A percentile compares a stretch with the other conserved stretches of the same genome.
Conservation (phyloP, 2,329 filamentous ascomycete species). For the Trichophyton mentagrophytes region DNA sequence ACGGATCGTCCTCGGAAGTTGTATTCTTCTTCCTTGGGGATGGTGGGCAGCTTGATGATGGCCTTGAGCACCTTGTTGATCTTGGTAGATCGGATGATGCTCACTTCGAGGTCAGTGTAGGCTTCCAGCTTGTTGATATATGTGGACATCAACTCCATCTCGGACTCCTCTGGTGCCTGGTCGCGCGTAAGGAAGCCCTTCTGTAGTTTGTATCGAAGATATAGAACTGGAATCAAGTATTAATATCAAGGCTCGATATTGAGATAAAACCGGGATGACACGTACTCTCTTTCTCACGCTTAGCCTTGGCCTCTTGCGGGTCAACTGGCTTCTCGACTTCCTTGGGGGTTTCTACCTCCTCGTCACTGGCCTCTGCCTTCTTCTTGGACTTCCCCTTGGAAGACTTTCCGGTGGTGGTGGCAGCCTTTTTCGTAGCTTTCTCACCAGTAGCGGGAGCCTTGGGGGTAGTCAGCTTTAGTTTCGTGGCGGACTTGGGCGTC, state of each 20-base stretch:
- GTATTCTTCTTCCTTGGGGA: conserved; percentile 80
- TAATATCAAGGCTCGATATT: not conserved
- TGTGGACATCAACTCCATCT: conserved; percentile 35
- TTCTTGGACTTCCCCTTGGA: conserved; percentile 50
- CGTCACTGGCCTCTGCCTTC: conserved; percentile 42
- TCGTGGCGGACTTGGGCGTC: conserved; percentile 51
- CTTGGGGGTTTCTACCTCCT: conserved; percentile 41
- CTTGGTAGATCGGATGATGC: conserved; percentile 82
- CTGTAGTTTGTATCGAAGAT: conserved; percentile 85
- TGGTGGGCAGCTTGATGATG: conserved; percentile 73
- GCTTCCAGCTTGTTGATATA: conserved; percentile 61
- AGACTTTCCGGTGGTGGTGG: conserved; percentile 40
- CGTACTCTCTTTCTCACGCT: conserved; percentile 46
- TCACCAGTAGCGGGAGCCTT: conserved; percentile 44
- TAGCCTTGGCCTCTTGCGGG: conserved; percentile 42
- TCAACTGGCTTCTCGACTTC: conserved; percentile 42
- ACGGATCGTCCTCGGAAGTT: conserved; percentile 77
- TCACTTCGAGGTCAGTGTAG: conserved; percentile 68
- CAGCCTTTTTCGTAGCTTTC: conserved; percentile 34
- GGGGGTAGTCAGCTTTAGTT: conserved; percentile 41
- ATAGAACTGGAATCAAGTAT: conserved; percentile 50
- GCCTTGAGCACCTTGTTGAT: conserved; percentile 98
- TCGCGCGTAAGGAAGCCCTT: conserved; percentile 83
- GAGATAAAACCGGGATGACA: not conserved
- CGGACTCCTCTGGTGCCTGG: conserved; percentile 67